Evolutionary conservation across 2,329 filamentous ascomycete genomes (phyloP).

Genomic region (Penicillium polonicum): DNA sequence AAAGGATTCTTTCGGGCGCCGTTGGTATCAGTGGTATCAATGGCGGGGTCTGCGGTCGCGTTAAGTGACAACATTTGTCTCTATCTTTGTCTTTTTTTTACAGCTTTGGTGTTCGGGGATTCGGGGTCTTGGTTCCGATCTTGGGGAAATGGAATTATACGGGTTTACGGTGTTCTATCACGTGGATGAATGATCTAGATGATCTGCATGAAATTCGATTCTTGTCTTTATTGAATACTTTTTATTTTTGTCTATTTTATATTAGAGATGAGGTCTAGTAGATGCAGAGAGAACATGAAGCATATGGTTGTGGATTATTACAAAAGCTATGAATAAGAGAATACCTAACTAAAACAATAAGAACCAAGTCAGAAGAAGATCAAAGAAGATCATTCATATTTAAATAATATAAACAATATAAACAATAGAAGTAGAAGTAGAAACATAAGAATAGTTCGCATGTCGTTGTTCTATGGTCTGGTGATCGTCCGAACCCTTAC

Average conservation of each 20-base stretch:
- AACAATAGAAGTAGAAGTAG: not conserved
- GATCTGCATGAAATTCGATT: not conserved
- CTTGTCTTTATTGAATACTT: not conserved
- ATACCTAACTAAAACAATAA: not conserved
- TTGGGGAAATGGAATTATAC: not conserved
- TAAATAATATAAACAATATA: not conserved
- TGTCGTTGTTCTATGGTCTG: conserved; percentile 14
- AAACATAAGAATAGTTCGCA: not conserved
- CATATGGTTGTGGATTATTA: not conserved
- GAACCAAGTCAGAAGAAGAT: not conserved
- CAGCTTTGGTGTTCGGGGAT: conserved; percentile 21
- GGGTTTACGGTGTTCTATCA: not conserved
- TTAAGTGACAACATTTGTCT: conserved; percentile 5
- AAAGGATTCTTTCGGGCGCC: conserved; percentile 24
- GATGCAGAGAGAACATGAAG: not conserved
- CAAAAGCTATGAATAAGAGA: not conserved
- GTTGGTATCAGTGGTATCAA: conserved; percentile 34
- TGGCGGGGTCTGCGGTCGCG: conserved; percentile 28
- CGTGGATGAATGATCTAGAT: conserved; percentile 1
- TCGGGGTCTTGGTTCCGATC: conserved; percentile 2
- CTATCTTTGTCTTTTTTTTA: not conserved
- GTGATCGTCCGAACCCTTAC: conserved; percentile 21
- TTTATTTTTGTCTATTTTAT: not conserved
- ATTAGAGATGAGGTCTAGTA: not conserved
- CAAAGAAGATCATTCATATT: not conserved